Base-by-base conservation (phyloP, 2,329 filamentous ascomycete species). In the Diaporthe capsici region DNA sequence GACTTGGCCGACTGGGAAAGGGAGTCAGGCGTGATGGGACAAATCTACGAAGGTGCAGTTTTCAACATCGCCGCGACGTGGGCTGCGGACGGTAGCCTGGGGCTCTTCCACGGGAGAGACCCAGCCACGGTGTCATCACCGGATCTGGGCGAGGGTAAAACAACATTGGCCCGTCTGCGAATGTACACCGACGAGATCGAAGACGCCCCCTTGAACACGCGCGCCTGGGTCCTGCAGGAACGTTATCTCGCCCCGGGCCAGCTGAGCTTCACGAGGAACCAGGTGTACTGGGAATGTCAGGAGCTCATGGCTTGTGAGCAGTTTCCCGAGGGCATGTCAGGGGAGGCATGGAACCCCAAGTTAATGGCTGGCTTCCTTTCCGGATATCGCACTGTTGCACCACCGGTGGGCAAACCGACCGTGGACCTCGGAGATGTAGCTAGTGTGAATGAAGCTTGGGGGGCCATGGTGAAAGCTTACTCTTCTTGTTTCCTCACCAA, bases 221-320 rank as follows among this genome's bases (percentile, higher is more conserved):
- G 79, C 20, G 77, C 73, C 17, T 80, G 79, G 79, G 79, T 79
- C 2, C 75, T 77, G 42, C 79, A 80, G 67, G 79, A 80, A 57
- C 76, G 79, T 7, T 49, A 78, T 22, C 78, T 80, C 2, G 75
- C 79, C 0, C 73, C 76, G 22, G 53, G 79, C 3, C 60, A 79
- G 22, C 60, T 80, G 25, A 79, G 79, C 61, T 80, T 76, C 17
- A 71, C 72, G 12, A 49, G 37, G 55, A 55, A 72, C n/a, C 77
- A 80, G 57, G 47, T 77, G 15, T 76, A 72, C 31, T 80, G 76
- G 65, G 78, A 79, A 58, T 80, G 79, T 49, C 39, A 49, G 47
- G 65, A 70, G 65, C 65, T 44, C 20, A 49, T 47, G 31, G 65
- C 65, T 13, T 42, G 39, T 44, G 65, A 70, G 65, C 39, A 47